phyloP scores from a whole-genome alignment of 164 flowering plant genomes.

The Malania oleifera region DNA sequence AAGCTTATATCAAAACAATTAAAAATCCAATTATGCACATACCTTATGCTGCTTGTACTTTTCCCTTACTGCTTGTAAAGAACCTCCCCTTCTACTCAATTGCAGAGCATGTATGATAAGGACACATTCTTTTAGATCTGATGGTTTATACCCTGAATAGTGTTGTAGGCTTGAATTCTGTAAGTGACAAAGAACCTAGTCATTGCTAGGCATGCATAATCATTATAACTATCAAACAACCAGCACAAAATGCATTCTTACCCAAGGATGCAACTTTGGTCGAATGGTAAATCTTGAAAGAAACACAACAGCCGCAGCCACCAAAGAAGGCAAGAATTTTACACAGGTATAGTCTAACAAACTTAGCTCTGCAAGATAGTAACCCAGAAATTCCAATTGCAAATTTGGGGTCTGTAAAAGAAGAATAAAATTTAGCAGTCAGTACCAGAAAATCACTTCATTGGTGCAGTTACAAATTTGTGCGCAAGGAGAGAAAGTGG shows the following conservation, averaged over 20 bases:
- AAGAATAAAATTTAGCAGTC: neutral
- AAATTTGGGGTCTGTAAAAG: conserved; percentile 1
- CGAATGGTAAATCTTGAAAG: conserved; percentile 29
- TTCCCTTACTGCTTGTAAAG: conserved; percentile 30
- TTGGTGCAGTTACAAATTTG: neutral
- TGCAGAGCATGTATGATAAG: conserved; percentile 28
- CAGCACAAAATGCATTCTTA: conserved; percentile 6
- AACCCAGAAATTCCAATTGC: conserved; percentile 8
- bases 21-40: neutral
- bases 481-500: neutral
- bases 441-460: neutral
- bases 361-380: conserved; percentile 6
- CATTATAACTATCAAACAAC: neutral
- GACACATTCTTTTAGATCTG: conserved; percentile 37
- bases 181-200: neutral
- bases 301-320: conserved; percentile 15
- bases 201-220: neutral
- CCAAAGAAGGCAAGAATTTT: conserved; percentile 2
- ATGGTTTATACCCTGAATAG: conserved; percentile 25
- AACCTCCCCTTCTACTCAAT: conserved; percentile 24
- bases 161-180: conserved; percentile 27
- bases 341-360: conserved; percentile 2
- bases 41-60: conserved; percentile 48
- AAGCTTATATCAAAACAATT: neutral
- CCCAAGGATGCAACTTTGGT: conserved; percentile 41